Evolutionary conservation across 2,329 filamentous ascomycete genomes (phyloP), one percentile per base, ranked within the genome.

Genomic region (Paracamarosporium sp.): DNA sequence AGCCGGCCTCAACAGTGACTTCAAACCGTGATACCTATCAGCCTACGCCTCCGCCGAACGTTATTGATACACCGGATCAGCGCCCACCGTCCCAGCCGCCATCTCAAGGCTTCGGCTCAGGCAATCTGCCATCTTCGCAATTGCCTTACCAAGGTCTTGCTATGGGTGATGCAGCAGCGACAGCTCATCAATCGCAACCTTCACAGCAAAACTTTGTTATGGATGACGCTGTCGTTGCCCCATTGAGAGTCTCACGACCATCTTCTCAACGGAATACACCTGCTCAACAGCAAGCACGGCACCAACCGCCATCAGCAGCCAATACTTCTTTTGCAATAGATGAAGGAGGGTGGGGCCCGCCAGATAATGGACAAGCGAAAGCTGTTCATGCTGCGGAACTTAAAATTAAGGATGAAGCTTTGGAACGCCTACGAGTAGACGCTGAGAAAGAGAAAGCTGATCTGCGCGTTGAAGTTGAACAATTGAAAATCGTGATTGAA

Each of bases 11-110:
- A 5, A 22, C 64, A 2, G 59, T 56, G 46, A 28, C 60, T 15
- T 50, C 59, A 8, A 57, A 62, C 27, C 57, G 56, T 20, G 66
- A 74, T 47, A 68, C 59, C 0, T 75, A 69, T 54, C 64, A 72
- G 50, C 74, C 72, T 17, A 76, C 72, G 5, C 73, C 73, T 25
- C 70, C 71, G 44, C 69, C 64, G 33, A 57, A 60, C 31, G 59
- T 59, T n/a, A n/a, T n/a, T n/a, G n/a, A n/a, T n/a, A n/a, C n/a
- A 41, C 63, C 64, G n/a, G 58, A 60, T 12, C 66, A 62, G 27
- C 50, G 31, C 7, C 56, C 60, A 24, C 53, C 61, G 5, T 61
- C 68, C 11, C 59, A 57, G 17, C 61, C 63, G 22, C 53, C 63
- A 27, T 60, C 62, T 17, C 68, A 70, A 31, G 41, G 40, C 15